These are phyloP conservation scores for Yamadazyma taylorii DNA, from an alignment of 1,139 yeast species.

Conservation along the genomic window DNA sequence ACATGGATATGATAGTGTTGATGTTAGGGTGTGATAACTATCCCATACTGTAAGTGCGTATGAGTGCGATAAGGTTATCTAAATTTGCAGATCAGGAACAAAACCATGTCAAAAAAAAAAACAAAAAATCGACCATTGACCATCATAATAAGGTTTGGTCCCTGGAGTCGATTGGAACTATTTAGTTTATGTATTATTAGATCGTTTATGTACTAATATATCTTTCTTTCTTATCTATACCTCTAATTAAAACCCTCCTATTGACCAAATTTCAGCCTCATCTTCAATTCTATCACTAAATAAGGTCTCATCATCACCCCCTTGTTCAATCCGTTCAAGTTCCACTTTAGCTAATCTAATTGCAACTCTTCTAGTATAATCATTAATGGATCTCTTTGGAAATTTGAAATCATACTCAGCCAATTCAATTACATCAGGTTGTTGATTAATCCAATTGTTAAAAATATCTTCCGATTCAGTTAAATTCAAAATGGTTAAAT, in stretches of 20 bases:
- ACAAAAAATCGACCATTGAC: too few species aligned
- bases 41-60: background rate
- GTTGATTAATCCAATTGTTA: constrained; percentile 55
- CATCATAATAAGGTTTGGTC: too few species aligned
- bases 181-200: too few species aligned
- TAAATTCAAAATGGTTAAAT: constrained; percentile 66
- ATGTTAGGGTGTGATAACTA: too few species aligned
- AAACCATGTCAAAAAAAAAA: background rate
- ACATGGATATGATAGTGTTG: too few species aligned
- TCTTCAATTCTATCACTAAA: constrained; percentile 86
- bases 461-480: constrained; percentile 74
- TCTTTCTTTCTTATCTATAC: constrained; percentile 7
- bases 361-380: constrained; percentile 87
- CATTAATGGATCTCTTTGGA: constrained; percentile 75
- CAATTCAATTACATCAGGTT: constrained; percentile 31
- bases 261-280: constrained; percentile 84
- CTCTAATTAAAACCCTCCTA: constrained; percentile 61
- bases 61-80: background rate
- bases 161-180: too few species aligned
- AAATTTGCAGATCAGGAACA: background rate
- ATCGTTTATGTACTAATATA: too few species aligned
- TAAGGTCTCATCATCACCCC: constrained; percentile 87
- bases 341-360: constrained; percentile 79
- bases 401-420: constrained; percentile 43
- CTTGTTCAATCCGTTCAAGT: constrained; percentile 82